Evolutionary conservation across 2,329 filamentous ascomycete species (phyloP).

Genomic region (Knoxdaviesia proteae): DNA sequence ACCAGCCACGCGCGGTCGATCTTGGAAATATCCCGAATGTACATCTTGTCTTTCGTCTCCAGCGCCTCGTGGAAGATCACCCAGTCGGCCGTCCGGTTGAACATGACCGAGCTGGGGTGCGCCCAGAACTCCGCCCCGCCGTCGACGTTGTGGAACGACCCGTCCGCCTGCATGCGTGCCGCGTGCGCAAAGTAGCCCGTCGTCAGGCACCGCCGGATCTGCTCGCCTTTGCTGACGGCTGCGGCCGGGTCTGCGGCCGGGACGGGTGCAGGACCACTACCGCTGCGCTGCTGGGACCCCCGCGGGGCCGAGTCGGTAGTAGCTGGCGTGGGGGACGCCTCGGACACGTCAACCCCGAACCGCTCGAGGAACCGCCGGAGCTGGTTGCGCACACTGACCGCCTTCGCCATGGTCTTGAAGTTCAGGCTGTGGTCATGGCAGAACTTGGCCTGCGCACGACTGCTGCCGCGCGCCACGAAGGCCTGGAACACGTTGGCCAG

Average conservation of each 20-base stretch:
- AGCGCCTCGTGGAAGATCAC: slow-evolving; percentile 88
- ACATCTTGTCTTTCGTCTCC: slow-evolving; percentile 74
- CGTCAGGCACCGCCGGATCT: slow-evolving; percentile 68
- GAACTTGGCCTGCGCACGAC: slow-evolving; percentile 61
- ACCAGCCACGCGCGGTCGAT: slow-evolving; percentile 84
- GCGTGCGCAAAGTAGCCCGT: slow-evolving; percentile 85
- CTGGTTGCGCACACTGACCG: slow-evolving; percentile 71
- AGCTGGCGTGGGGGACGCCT: slow-evolving; percentile 23
- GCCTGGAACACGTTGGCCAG: slow-evolving; percentile 84
- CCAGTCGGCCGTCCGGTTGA: slow-evolving; percentile 92
- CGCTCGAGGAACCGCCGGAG: slow-evolving; percentile 72
- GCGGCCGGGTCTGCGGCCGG: slow-evolving; percentile 10
- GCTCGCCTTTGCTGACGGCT: slow-evolving; percentile 29
- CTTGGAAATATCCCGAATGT: slow-evolving; percentile 79
- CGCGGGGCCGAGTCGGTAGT: slow-evolving; percentile 6
- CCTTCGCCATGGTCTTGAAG: slow-evolving; percentile 62
- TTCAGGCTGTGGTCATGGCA: slow-evolving; percentile 76
- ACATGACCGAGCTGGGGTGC: slow-evolving; percentile 84
- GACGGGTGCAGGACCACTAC: not conserved
- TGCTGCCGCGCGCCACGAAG: slow-evolving; percentile 52
- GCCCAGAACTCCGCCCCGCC: slow-evolving; percentile 62
- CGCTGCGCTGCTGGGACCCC: not conserved
- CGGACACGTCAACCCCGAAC: slow-evolving; percentile 52
- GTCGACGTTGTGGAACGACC: slow-evolving; percentile 69
- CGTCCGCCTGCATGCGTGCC: slow-evolving; percentile 83